Evolutionary conservation across 2,329 filamentous ascomycete genomes (phyloP), one percentile per base, ranked within the genome.

Genomic region (Thyridium curvatum): DNA sequence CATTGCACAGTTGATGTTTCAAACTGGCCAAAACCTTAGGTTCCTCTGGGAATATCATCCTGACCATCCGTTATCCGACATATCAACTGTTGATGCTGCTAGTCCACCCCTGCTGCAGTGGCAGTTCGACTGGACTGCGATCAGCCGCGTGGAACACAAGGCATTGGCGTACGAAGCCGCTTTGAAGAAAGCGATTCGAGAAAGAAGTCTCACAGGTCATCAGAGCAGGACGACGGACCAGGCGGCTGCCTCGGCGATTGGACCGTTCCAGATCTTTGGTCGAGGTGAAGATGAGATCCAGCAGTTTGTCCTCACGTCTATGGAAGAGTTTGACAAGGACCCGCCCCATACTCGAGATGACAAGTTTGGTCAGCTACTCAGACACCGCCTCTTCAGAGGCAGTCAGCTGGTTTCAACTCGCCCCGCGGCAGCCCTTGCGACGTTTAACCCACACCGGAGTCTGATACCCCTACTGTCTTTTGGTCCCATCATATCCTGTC

Each of bases 1-100:
- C 41, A 74, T 90, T 47, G 81, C 79, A 3, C 71, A 75, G 37
- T 66, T 71, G 5, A 77, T 93, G n/a, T 90, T 91, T 46, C 86
- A 94, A 54, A 84, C 82, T 4, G 88, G 86, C 4, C 77, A 75
- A 50, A 91, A 84, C 54, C 61, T 94, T 35, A 77, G 84, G 8
- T 79, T 93, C 39, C 68, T 94, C 35, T 76, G 79, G 48, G 65
- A 68, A 16, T 79, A 84, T 48, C 84, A 93, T 53, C 74, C 85
- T 5, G 68, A 79, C 2, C 85, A 94, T 53, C 79, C 82, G 0
- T 64, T 93, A 32, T 74, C 77, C 12, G 69, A 68, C 32, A 52
- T 66, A n/a, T 64, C 68, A 18, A 62, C 72, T 6, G 56, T 77
- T 6, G 48, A 54, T 9, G 55, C 62, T 12, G 64, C 67, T 10